phyloP scores from a whole-genome alignment of 2,329 filamentous ascomycete species.

The Elsinoe perseae region DNA sequence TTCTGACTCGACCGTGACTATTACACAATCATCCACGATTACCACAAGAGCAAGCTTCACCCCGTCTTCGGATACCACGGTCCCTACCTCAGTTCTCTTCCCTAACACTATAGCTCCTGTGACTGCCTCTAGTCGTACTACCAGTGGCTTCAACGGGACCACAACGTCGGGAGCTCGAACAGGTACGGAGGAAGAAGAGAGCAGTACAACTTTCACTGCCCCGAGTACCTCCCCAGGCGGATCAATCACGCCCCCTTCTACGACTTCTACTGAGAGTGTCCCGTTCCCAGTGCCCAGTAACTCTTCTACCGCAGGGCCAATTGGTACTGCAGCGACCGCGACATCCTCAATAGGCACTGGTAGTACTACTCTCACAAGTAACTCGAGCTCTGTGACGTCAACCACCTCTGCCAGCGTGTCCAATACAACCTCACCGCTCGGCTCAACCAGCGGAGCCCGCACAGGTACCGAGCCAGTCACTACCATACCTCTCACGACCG shows the following conservation, averaged over 20 bases:
- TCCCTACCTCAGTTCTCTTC: not conserved
- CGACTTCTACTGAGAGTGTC: not conserved
- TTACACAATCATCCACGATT: not conserved
- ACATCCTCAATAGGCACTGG: constrained; percentile 8
- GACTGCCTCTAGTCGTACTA: not conserved
- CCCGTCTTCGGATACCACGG: constrained; percentile 6
- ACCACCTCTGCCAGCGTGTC: not conserved
- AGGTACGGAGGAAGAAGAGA: not conserved
- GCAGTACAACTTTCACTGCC: not conserved
- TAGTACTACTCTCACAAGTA: not conserved
- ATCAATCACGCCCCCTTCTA: constrained; percentile 1
- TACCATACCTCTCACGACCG: constrained; percentile 2
- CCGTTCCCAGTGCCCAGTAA: constrained; percentile 10
- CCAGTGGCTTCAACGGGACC: constrained; percentile 1
- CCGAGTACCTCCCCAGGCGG: constrained; percentile 18
- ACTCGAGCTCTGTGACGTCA: constrained; percentile 8
- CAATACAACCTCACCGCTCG: not conserved
- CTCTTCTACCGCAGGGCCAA: not conserved
- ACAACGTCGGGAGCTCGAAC: constrained; percentile 1
- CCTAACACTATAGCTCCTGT: not conserved
- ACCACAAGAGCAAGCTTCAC: constrained; percentile 10
- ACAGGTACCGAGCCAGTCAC: constrained; percentile 15
- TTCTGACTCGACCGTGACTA: constrained; percentile 10
- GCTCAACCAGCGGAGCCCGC: constrained; percentile 1
- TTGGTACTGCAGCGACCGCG: not conserved